A percentile compares a stretch with the other conserved stretches of the same genome.
phyloP scores from a whole-genome alignment of 2,329 filamentous ascomycete genomes.

The Penicillium sp. region DNA sequence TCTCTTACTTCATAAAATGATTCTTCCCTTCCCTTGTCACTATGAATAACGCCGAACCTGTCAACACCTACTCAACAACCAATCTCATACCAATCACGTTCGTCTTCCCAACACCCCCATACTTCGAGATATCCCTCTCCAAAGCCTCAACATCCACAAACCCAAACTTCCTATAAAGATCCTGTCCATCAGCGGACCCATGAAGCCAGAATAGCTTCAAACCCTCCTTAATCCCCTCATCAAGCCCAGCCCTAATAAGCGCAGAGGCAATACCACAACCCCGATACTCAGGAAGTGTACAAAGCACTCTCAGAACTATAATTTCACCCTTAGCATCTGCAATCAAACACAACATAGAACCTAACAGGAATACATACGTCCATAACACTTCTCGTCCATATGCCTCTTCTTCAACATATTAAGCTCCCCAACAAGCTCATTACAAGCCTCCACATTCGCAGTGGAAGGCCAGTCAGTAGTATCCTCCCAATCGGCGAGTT shows the following conservation, averaged over 20 bases:
- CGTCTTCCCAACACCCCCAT: slow-evolving; percentile 13
- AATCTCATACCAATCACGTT: slow-evolving; percentile 11
- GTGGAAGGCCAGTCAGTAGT: slow-evolving; percentile 9
- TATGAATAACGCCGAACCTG: too few relatives aligned
- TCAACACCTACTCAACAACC: background rate
- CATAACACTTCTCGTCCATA: slow-evolving; percentile 10
- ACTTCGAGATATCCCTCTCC: slow-evolving; percentile 12
- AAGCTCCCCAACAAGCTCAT: slow-evolving; percentile 14
- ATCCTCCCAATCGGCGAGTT: slow-evolving; percentile 7
- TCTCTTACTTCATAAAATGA: too few relatives aligned
- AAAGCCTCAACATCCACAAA: slow-evolving; percentile 24
- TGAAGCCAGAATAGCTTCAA: slow-evolving; percentile 27
- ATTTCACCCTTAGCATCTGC: background rate
- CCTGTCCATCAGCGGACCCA: slow-evolving; percentile 23
- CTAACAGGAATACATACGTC: slow-evolving; percentile 3
- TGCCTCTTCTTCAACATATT: slow-evolving; percentile 4
- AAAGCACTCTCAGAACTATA: slow-evolving; percentile 25
- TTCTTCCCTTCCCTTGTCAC: too few relatives aligned
- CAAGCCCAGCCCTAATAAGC: slow-evolving; percentile 26
- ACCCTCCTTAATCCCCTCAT: slow-evolving; percentile 19
- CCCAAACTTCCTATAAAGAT: slow-evolving; percentile 30
- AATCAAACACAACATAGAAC: background rate
- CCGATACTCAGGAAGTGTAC: slow-evolving; percentile 33
- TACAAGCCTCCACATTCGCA: slow-evolving; percentile 12
- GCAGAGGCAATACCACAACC: slow-evolving; percentile 28